Conservation (phyloP, 192 early-diverging fungal genomes). For the Backusella mclennaniae region DNA sequence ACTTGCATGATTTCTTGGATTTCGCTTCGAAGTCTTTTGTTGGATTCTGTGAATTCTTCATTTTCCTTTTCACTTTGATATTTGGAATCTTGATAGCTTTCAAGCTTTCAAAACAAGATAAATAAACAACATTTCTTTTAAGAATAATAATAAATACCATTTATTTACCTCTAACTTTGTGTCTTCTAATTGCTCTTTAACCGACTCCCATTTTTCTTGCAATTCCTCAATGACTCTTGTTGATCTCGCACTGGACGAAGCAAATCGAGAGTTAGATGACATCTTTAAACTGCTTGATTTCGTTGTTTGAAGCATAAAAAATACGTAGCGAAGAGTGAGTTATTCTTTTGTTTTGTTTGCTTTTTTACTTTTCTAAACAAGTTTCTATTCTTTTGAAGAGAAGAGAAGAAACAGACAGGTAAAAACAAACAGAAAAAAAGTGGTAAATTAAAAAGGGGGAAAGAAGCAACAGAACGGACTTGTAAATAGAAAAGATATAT, state of each 20-base stretch:
- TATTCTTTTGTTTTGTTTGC: neutral
- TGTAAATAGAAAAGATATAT: neutral
- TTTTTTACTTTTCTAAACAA: neutral
- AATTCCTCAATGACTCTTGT: conserved; percentile 5
- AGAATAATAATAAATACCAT: neutral
- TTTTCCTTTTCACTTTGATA: conserved; percentile 7
- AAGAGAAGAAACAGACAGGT: neutral
- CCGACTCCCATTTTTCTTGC: neutral
- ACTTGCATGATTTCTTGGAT: conserved; percentile 1
- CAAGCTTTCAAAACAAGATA: neutral
- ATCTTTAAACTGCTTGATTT: conserved; percentile 7
- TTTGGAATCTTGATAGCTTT: neutral
- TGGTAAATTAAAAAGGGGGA: neutral
- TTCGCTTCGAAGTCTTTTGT: neutral
- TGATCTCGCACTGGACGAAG: conserved; percentile 4
- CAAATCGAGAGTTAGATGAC: neutral
- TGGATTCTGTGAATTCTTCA: neutral
- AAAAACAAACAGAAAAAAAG: neutral
- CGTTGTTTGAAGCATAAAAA: neutral
- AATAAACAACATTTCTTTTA: neutral
- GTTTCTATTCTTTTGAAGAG: neutral
- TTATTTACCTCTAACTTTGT: neutral
- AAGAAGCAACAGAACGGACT: neutral
- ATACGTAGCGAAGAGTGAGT: neutral
- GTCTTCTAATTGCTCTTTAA: neutral